Evolutionary conservation across 495 filamentous ascomycete species (phyloP).

Genomic region (Aspergillus nanangensis): DNA sequence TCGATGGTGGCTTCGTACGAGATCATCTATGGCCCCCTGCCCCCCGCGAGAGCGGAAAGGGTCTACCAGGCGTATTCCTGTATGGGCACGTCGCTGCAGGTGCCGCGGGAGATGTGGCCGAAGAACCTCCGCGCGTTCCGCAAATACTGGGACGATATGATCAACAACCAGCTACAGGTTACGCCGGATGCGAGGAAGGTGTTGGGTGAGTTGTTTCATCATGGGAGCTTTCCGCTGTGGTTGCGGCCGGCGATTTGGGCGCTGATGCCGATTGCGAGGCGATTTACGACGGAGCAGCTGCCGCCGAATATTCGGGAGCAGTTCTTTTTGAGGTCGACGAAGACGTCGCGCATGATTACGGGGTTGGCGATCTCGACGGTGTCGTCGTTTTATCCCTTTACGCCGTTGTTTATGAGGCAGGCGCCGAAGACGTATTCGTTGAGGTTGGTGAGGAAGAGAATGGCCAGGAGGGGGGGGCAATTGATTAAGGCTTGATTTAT

Average conservation of each 20-base stretch:
- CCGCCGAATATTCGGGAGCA: slow-evolving; percentile 21
- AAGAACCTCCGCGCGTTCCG: slow-evolving; percentile 25
- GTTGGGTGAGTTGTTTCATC: slow-evolving; percentile 15
- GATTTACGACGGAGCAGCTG: slow-evolving; percentile 25
- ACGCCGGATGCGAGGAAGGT: slow-evolving; percentile 26
- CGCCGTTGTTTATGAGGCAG: slow-evolving; percentile 3
- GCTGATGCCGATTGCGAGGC: slow-evolving; percentile 19
- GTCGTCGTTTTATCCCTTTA: slow-evolving; percentile 1
- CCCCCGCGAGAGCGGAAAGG: slow-evolving; percentile 2
- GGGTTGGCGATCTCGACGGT: background rate
- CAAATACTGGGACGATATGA: slow-evolving; percentile 29
- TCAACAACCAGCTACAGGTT: slow-evolving; percentile 17
- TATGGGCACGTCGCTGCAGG: slow-evolving; percentile 27
- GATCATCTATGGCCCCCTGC: slow-evolving; percentile 6
- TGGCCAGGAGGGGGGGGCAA: slow-evolving; percentile 4
- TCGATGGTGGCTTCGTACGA: slow-evolving; percentile 8
- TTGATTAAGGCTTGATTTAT: slow-evolving; percentile 1
- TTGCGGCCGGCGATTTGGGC: slow-evolving; percentile 8
- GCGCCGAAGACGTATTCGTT: slow-evolving; percentile 3
- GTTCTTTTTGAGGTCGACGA: slow-evolving; percentile 16
- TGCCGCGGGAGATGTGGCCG: slow-evolving; percentile 33
- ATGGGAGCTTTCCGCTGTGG: slow-evolving; percentile 8
- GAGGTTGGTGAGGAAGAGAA: slow-evolving; percentile 2
- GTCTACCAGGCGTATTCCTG: slow-evolving; percentile 10
- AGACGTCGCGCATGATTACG: slow-evolving; percentile 1